Conservation (phyloP, 208 protist genomes). For the Crithidia sp. region DNA sequence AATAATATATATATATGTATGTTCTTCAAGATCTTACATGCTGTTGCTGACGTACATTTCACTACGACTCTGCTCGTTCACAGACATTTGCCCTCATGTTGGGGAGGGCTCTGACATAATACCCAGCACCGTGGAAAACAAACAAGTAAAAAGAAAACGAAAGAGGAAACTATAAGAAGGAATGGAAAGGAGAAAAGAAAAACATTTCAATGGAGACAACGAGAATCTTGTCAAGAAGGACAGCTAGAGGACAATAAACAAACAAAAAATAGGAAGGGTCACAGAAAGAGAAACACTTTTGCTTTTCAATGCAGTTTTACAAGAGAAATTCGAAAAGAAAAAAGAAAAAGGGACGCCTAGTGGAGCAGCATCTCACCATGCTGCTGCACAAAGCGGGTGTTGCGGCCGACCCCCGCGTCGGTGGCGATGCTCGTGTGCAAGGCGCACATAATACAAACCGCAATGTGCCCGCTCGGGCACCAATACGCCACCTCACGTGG, state of each 20-base stretch:
- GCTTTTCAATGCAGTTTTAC: not conserved
- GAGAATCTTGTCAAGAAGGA: not conserved
- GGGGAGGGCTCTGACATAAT: too few relatives aligned
- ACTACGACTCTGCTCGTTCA: too few relatives aligned
- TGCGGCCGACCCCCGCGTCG: not conserved
- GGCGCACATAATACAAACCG: slow-evolving; percentile 35
- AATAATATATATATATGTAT: slow-evolving; percentile 11
- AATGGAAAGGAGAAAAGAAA: slow-evolving; percentile 10
- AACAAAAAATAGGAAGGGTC: not conserved
- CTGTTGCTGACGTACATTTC: not conserved
- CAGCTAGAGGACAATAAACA: not conserved
- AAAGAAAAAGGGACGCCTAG: slow-evolving; percentile 12
- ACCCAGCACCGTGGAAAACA: too few relatives aligned
- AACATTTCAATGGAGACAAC: not conserved
- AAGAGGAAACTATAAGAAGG: slow-evolving; percentile 7
- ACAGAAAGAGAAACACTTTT: slow-evolving; percentile 6
- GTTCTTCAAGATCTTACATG: not conserved
- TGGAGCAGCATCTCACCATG: slow-evolving; percentile 14
- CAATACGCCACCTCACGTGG: slow-evolving; percentile 42
- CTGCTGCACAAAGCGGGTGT: slow-evolving; percentile 6
- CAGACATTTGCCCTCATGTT: too few relatives aligned
- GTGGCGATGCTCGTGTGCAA: slow-evolving; percentile 26
- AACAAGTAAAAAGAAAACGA: not conserved
- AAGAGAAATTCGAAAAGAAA: not conserved
- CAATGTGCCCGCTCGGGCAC: slow-evolving; percentile 45